These are phyloP conservation scores for Cercospora sp. DNA, from an alignment of 2,329 filamentous ascomycete genomes.

Conservation along the genomic window DNA sequence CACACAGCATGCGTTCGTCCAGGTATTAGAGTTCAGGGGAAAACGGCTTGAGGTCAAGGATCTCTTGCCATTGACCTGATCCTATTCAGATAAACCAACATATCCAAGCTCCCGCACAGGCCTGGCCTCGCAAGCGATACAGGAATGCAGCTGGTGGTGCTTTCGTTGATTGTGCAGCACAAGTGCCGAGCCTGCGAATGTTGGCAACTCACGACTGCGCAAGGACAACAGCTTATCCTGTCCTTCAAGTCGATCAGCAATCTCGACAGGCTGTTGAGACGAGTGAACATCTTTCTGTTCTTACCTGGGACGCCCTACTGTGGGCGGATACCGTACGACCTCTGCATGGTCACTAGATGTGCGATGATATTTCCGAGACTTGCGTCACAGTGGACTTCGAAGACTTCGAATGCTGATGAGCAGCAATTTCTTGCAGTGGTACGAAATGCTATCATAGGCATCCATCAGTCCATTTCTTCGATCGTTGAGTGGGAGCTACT, in stretches of 20 bases:
- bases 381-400: not conserved
- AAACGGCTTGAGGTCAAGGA: not conserved
- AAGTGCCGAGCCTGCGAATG: not conserved
- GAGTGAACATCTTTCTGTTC: not conserved
- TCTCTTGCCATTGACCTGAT: not conserved
- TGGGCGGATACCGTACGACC: not conserved
- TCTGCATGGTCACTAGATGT: not conserved
- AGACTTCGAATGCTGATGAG: not conserved
- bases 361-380: not conserved
- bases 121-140: not conserved
- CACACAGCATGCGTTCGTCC: not conserved
- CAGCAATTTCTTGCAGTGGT: slow-evolving; percentile 6
- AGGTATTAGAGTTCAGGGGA: not conserved
- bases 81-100: not conserved
- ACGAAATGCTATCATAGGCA: slow-evolving; percentile 7
- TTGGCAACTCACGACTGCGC: not conserved
- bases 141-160: not conserved
- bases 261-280: not conserved
- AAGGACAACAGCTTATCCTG: not conserved
- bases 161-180: not conserved
- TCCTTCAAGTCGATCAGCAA: not conserved
- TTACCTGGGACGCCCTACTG: not conserved
- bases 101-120: not conserved
- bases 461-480: not conserved
- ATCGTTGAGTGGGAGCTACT: not conserved